Evolutionary conservation across 2,329 filamentous ascomycete genomes (phyloP).

Genomic region (Lomentospora prolificans): DNA sequence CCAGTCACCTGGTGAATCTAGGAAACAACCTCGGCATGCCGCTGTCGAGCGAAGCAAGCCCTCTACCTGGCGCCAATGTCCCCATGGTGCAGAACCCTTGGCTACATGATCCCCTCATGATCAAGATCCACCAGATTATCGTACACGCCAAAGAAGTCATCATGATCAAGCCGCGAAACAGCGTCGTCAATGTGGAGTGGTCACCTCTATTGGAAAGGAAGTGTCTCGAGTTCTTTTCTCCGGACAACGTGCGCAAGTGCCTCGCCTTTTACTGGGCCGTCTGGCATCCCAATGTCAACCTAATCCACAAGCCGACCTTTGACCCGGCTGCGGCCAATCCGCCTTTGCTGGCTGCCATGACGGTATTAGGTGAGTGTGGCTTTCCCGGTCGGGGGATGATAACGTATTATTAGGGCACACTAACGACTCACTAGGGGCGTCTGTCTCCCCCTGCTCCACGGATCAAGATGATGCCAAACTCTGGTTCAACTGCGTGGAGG

Average conservation of each 20-base stretch:
- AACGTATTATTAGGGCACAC: too few species aligned
- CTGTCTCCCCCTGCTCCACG: slow-evolving; percentile 20
- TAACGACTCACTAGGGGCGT: slow-evolving; percentile 14
- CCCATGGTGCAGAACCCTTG: neutral
- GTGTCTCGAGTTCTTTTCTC: slow-evolving; percentile 18
- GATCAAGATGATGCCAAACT: slow-evolving; percentile 21
- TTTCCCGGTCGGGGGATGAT: neutral
- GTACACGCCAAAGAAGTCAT: slow-evolving; percentile 23
- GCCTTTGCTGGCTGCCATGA: slow-evolving; percentile 23
- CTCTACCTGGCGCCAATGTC: too few species aligned
- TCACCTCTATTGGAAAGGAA: slow-evolving; percentile 19
- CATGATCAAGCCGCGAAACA: slow-evolving; percentile 23
- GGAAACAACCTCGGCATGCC: neutral
- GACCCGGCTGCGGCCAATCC: slow-evolving; percentile 19
- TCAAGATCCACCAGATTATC: slow-evolving; percentile 25
- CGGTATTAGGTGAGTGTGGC: slow-evolving; percentile 19
- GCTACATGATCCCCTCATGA: slow-evolving; percentile 21
- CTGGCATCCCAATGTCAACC: slow-evolving; percentile 26
- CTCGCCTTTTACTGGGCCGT: slow-evolving; percentile 25
- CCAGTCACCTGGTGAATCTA: neutral
- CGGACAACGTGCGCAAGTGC: slow-evolving; percentile 19
- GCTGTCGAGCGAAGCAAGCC: neutral
- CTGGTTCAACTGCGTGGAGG: slow-evolving; percentile 28
- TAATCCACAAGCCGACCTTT: slow-evolving; percentile 25
- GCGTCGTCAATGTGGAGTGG: slow-evolving; percentile 23